These are phyloP conservation scores for Trichocladium uniseriatum DNA, from an alignment of 495 filamentous ascomycete species.

Conservation along the genomic window DNA sequence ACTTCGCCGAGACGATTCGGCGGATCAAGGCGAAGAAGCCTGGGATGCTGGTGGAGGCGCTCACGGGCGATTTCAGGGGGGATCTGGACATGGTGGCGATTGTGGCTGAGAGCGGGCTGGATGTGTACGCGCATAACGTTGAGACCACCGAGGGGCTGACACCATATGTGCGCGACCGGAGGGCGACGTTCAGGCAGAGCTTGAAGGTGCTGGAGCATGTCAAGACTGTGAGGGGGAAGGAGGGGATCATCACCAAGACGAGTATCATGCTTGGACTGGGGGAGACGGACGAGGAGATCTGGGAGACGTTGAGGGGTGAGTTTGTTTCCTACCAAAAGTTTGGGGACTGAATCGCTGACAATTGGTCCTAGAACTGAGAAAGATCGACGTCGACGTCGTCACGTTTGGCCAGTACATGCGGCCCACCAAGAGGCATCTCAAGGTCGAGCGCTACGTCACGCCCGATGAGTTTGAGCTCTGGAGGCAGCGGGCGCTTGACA, in stretches of 20 bases:
- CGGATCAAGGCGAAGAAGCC: constrained; percentile 88
- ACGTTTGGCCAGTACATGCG: constrained; percentile 99
- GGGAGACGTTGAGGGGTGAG: constrained; percentile 61
- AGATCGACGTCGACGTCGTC: constrained; percentile 78
- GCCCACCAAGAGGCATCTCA: constrained; percentile 94
- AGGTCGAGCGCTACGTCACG: constrained; percentile 87
- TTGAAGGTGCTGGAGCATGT: constrained; percentile 70
- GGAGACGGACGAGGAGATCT: constrained; percentile 84
- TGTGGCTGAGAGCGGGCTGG: constrained; percentile 78
- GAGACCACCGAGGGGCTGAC: constrained; percentile 91
- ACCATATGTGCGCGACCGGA: constrained; percentile 78
- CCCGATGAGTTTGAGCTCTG: constrained; percentile 85
- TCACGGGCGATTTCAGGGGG: constrained; percentile 85
- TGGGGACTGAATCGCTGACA: constrained; percentile 8
- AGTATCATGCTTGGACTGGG: constrained; percentile 94
- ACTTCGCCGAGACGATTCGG: constrained; percentile 91
- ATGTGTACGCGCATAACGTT: constrained; percentile 95
- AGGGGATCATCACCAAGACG: constrained; percentile 87
- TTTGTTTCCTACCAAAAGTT: not conserved
- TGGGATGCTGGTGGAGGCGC: constrained; percentile 80
- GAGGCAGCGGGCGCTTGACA: constrained; percentile 78
- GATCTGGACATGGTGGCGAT: constrained; percentile 71
- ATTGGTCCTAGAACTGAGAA: constrained; percentile 55
- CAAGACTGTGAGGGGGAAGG: constrained; percentile 55
- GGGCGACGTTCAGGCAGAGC: constrained; percentile 83